Conservation (phyloP, 768 basidiomycete species). For the Tricholoma bakamatsutake region DNA sequence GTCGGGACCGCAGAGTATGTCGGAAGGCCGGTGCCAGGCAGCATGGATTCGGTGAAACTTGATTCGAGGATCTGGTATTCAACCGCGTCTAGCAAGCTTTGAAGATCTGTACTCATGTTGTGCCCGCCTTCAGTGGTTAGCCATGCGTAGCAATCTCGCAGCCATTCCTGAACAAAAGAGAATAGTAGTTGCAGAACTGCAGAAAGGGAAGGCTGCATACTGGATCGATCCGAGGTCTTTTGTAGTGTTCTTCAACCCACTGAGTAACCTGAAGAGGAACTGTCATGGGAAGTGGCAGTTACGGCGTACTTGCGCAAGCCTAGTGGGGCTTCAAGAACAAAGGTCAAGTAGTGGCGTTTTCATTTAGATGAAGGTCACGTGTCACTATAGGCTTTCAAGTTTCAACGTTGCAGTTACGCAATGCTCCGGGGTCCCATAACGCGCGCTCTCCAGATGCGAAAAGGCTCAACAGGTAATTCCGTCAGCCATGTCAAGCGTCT, state of each 20-base stretch:
- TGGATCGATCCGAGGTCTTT: constrained; percentile 57
- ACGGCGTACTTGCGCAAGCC: no score
- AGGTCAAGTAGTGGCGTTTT: neutral
- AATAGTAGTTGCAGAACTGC: neutral
- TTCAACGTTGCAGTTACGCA: neutral
- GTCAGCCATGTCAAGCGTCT: constrained; percentile 5
- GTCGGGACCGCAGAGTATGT: constrained; percentile 29
- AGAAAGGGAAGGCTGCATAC: constrained; percentile 28
- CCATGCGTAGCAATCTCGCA: constrained; percentile 68
- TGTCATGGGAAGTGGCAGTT: constrained; percentile 17
- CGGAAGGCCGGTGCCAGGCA: constrained; percentile 64
- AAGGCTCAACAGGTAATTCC: constrained; percentile 13
- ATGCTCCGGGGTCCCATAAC: constrained; percentile 14
- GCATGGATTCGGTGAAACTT: constrained; percentile 66
- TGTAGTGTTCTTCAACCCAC: constrained; percentile 55
- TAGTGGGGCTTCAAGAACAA: no score
- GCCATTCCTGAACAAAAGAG: constrained; percentile 56
- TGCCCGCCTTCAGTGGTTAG: constrained; percentile 42
- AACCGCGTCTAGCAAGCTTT: constrained; percentile 48
- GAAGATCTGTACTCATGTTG: constrained; percentile 41
- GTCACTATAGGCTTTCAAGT: neutral
- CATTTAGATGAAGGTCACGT: constrained; percentile 20
- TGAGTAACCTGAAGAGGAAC: constrained; percentile 31
- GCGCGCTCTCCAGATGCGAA: constrained; percentile 14
- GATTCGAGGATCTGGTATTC: constrained; percentile 68